Conservation (phyloP, 129 eudicot species). For the Kitagawia praeruptora region DNA sequence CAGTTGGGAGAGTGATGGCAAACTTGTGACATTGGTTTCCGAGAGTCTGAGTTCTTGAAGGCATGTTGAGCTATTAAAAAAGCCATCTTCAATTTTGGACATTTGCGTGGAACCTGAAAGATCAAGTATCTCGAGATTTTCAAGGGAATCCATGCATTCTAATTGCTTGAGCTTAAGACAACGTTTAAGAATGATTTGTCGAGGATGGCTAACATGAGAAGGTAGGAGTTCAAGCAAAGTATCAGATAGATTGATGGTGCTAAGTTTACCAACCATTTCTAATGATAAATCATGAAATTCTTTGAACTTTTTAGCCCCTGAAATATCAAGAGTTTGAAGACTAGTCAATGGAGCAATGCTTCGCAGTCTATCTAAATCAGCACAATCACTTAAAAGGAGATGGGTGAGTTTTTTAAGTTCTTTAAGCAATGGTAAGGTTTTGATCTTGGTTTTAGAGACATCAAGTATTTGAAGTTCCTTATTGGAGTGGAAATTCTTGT, state of each 20-base stretch:
- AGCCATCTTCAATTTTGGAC: conserved; percentile 9
- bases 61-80: conserved; percentile 19
- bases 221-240: conserved; percentile 28
- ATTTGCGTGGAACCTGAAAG: conserved; percentile 34
- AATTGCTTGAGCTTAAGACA: conserved; percentile 22
- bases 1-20: conserved; percentile 34
- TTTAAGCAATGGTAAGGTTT: conserved; percentile 11
- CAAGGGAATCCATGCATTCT: conserved; percentile 13
- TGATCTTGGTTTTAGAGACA: conserved; percentile 6
- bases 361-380: conserved; percentile 31
- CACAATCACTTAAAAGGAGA: conserved; percentile 28
- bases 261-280: conserved; percentile 23
- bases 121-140: conserved; percentile 37
- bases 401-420: conserved; percentile 3
- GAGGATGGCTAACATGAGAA: conserved; percentile 28
- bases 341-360: conserved; percentile 23
- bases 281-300: conserved; percentile 33
- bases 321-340: conserved; percentile 44
- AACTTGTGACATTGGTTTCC: conserved; percentile 17
- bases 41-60: conserved; percentile 42
- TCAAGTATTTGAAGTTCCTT: conserved; percentile 19
- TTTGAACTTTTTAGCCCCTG: conserved; percentile 23
- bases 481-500: neutral
- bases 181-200: conserved; percentile 22
- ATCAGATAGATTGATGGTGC: conserved; percentile 30